Conservation (phyloP, 2,329 filamentous ascomycete genomes). For the Arthrobotrys iridis region DNA sequence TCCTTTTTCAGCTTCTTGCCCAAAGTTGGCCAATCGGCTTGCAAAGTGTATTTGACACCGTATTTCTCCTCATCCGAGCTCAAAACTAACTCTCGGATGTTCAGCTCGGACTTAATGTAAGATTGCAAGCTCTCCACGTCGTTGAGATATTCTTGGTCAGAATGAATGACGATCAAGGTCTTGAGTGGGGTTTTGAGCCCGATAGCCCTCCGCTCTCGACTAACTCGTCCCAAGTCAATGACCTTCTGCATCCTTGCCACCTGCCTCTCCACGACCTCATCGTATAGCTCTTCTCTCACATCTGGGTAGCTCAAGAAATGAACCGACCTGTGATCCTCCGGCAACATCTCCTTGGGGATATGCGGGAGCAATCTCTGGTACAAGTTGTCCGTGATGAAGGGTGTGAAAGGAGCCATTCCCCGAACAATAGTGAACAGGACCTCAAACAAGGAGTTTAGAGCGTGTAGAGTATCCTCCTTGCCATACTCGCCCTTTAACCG, state of each 20-base stretch:
- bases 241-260: conserved; percentile 94
- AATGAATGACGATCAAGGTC: conserved; percentile 87
- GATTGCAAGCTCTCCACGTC: conserved; percentile 84
- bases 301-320: conserved; percentile 93
- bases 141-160: conserved; percentile 81
- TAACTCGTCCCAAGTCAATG: conserved; percentile 87
- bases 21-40: conserved; percentile 90
- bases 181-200: conserved; percentile 87
- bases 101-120: conserved; percentile 93
- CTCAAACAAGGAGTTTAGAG: conserved; percentile 92
- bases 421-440: conserved; percentile 88
- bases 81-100: conserved; percentile 84
- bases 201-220: conserved; percentile 83
- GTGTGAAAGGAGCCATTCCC: conserved; percentile 91
- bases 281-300: conserved; percentile 86
- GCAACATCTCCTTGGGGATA: conserved; percentile 76
- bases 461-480: conserved; percentile 84
- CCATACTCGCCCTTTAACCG: conserved; percentile 90
- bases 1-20: conserved; percentile 99
- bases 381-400: conserved; percentile 94
- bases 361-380: conserved; percentile 83
- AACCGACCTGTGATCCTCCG: conserved; percentile 81
- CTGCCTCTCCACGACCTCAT: conserved; percentile 83
- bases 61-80: conserved; percentile 89
- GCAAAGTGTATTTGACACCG: conserved; percentile 88